Evolutionary conservation across 1,284 basidiomycete species (phyloP).

Genomic region (Cryptococcus sp.): DNA sequence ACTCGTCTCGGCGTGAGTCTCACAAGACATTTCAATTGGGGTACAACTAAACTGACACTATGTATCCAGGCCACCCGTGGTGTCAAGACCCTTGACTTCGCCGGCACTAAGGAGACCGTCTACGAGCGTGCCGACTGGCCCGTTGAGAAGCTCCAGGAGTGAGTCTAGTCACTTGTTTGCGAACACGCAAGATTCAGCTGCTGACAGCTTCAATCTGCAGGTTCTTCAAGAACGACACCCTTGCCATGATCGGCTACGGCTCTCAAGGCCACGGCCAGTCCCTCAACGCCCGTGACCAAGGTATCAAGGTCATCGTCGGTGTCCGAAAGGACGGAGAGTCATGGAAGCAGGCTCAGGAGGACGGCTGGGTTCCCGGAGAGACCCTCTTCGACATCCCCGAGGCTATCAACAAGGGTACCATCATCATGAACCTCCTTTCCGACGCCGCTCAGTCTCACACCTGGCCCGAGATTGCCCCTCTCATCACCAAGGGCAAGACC

Average conservation of each 20-base stretch:
- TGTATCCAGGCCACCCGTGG: conserved; percentile 62
- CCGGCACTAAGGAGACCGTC: conserved; percentile 90
- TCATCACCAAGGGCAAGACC: conserved; percentile 99
- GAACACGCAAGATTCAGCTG: background rate
- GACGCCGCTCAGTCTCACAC: conserved; percentile 97
- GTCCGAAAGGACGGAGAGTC: conserved; percentile 92
- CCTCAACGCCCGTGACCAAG: conserved; percentile 98
- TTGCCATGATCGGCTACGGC: conserved; percentile 97
- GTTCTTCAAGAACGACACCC: conserved; percentile 99
- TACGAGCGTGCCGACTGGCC: conserved; percentile 99
- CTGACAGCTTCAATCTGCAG: conserved; percentile 21
- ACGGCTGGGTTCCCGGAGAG: conserved; percentile 99
- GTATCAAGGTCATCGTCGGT: conserved; percentile 97
- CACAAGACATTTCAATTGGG: background rate
- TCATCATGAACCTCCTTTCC: conserved; percentile 99
- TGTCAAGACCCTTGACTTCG: conserved; percentile 97
- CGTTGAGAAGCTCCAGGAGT: conserved; percentile 91
- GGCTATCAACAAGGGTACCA: conserved; percentile 91
- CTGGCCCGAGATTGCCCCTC: conserved; percentile 82
- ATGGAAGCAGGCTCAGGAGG: conserved; percentile 93
- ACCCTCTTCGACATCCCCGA: conserved; percentile 98
- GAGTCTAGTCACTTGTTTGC: conserved; percentile 25
- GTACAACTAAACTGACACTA: background rate
- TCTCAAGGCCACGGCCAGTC: conserved; percentile 98
- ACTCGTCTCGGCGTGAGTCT: conserved; percentile 49